Base-by-base conservation (phyloP, 768 basidiomycete genomes). In the Boletus rubescentipes region DNA sequence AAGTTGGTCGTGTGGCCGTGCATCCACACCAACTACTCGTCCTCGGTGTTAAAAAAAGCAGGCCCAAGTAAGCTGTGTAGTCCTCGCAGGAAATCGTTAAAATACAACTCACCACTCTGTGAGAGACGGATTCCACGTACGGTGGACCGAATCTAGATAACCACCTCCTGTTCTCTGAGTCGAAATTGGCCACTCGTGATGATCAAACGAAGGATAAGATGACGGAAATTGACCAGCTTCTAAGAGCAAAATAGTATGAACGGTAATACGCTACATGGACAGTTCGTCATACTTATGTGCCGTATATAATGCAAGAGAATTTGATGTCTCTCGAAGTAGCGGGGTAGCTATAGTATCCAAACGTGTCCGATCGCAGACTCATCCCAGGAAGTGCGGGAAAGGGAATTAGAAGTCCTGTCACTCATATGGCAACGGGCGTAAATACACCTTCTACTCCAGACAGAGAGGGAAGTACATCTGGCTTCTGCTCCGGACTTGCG, bases 391-490 rank as follows among this genome's bases (percentile, higher is more conserved):
- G 51, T 48, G 55, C 41, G 20, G 23, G n/a, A 40, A 46, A 55
- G 45, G 54, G 7, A 61, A 61, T 61, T 44, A 49, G 56, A 67
- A 59, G 54, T 36, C 43, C 57, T 34, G 42, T 44, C 54, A 38
- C 52, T 72, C 61, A 72, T 61, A 72, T 67, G 8, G 57, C 61
- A 61, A 71, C 61, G 35, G 69, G 57, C 14, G 56, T 56, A 42
- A 70, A 60, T n/a, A 20, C 44, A 0, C 42, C 65, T 40, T 69
- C 68, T 29, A 43, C 50, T 12, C 46, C 52, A 23, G 53, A 38
- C 16, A 43, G 45, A 11, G 50, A 53, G n/a, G 51, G 44, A 46
- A 72, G 51, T 32, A 36, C 45, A 14, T 31, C 56, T 8, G 23
- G 43, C 58, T 70, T 69, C 58, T 39, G 44, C 47, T 71, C 71